These are phyloP conservation scores for Cordyceps javanica DNA, from an alignment of 2,329 filamentous ascomycete species.

Conservation along the genomic window DNA sequence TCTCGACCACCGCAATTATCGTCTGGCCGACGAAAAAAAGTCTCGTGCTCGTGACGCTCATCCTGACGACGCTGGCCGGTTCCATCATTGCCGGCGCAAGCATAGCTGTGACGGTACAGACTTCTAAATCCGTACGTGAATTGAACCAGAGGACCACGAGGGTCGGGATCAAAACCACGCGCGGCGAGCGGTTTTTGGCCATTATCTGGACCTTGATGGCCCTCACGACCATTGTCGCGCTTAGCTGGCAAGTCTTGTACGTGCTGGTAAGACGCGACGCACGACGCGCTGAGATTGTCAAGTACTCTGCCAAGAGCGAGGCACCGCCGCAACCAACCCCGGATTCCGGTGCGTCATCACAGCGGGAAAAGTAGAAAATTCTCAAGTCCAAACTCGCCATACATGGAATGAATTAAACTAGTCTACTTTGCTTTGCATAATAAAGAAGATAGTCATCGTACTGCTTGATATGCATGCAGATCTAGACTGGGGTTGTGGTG, in stretches of 20 bases:
- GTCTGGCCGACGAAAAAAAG: constrained; percentile 23
- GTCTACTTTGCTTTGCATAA: too few relatives aligned
- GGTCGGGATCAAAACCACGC: neutral
- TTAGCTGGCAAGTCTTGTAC: neutral
- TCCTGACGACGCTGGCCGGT: constrained; percentile 29
- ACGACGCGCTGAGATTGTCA: neutral
- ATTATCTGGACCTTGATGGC: neutral
- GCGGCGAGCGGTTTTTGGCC: neutral
- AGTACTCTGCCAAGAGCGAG: neutral
- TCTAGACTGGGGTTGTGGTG: neutral
- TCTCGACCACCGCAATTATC: constrained; percentile 32
- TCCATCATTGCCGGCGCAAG: constrained; percentile 35
- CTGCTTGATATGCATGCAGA: neutral
- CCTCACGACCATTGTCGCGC: neutral
- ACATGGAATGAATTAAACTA: neutral
- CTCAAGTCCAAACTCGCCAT: too few relatives aligned
- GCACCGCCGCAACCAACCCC: neutral
- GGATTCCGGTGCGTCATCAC: neutral
- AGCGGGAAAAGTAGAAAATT: neutral
- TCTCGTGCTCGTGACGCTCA: constrained; percentile 30
- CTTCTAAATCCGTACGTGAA: neutral
- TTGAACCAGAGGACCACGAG: neutral
- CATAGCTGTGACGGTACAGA: constrained; percentile 33
- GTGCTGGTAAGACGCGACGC: neutral
- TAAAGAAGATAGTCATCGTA: too few relatives aligned